Evolutionary conservation across 2,329 filamentous ascomycete species (phyloP).

Genomic region (Westerdykella ornata): DNA sequence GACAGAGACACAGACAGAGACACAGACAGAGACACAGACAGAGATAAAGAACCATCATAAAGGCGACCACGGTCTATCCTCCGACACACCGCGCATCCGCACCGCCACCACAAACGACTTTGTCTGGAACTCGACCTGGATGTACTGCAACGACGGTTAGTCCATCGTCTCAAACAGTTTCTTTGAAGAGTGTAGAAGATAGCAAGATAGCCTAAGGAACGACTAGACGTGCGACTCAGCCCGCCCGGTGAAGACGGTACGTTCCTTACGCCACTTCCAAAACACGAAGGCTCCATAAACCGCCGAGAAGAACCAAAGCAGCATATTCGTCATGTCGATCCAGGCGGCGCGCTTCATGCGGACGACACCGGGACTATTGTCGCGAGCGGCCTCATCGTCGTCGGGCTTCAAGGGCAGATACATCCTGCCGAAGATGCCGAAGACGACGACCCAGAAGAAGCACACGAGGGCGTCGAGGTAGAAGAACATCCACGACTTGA

Average conservation of each 20-base stretch:
- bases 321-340: slow-evolving; percentile 67
- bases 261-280: slow-evolving; percentile 37
- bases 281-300: slow-evolving; percentile 53
- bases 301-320: slow-evolving; percentile 67
- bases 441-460: slow-evolving; percentile 72
- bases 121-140: not conserved
- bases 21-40: too few species aligned
- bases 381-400: slow-evolving; percentile 2
- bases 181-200: too few species aligned
- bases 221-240: not conserved
- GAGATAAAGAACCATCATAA: too few species aligned
- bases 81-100: too few species aligned
- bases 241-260: slow-evolving; percentile 1
- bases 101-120: not conserved
- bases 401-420: slow-evolving; percentile 65
- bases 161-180: not conserved
- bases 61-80: too few species aligned
- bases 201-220: too few species aligned
- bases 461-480: slow-evolving; percentile 64
- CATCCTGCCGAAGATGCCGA: slow-evolving; percentile 76
- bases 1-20: too few species aligned
- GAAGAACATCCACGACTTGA: slow-evolving; percentile 49
- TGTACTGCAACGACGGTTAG: not conserved
- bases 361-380: slow-evolving; percentile 54
- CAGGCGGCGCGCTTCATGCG: slow-evolving; percentile 85